Evolutionary conservation across 345 rosid species (phyloP), one percentile per base, ranked within the genome.

Genomic region (Murraya koenigii): DNA sequence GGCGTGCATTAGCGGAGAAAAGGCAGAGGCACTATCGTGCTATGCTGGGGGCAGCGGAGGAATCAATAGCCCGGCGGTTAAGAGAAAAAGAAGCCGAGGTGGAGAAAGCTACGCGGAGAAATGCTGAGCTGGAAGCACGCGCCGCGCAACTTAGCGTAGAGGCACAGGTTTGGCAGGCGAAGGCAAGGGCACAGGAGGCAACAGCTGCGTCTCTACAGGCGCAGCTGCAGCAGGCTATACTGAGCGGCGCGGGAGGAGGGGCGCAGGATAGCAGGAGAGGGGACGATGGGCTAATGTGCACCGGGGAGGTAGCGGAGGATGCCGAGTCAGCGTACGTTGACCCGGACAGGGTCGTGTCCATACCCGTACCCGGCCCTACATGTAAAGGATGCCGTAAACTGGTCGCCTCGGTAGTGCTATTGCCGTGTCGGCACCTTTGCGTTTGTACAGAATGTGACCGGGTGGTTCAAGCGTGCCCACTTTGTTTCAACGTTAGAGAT

Each of bases 341-440:
- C 83, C 97, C 97, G 0, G 98, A 91, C 61, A 66, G 97, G 55
- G 82, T 84, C 7, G 83, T 70, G 33, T 62, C 77, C 20, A 25
- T 75, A 20, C 11, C 69, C 14, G 39, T 72, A 58, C 61, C 78
- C 8, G 87, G 92, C 14, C 92, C 96, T 54, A 71, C 80, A 22
- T 95, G 99, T 79, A 86, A 81, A 52, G 80, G 78, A 33, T 95
- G 99, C 77, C 74, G 86, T 78, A 83, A 78, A 75, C 74, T 92
- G 59, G 79, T 78, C 52, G 97, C 97, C 75, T 75, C 93, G 80
- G 96, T 95, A 81, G 86, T 95, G 66, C 84, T 90, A 81, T 66
- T 95, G 89, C 98, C 98, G 80, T 95, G 98, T 83, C 97, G 98
- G 68, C 98, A 95, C 85, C 89, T 95, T 58, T 85, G 90, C 65